A percentile compares a stretch with the other conserved stretches of the same genome.
Evolutionary conservation across 371 early-diverging fungal species (phyloP).

Genomic region (Coemansia sp.): DNA sequence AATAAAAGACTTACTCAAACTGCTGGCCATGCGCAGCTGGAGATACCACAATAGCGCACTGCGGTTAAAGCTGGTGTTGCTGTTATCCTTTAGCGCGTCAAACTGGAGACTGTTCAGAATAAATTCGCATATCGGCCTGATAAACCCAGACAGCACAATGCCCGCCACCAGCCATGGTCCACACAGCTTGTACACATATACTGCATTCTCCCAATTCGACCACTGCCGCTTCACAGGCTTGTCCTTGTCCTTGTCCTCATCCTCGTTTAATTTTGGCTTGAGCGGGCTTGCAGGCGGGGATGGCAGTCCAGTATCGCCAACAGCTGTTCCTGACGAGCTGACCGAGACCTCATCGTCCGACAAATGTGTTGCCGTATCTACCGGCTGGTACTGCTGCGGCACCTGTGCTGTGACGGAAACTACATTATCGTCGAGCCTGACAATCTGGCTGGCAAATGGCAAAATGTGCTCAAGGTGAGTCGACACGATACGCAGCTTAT

Average conservation of each 20-base stretch:
- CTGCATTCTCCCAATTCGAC: slow-evolving; percentile 17
- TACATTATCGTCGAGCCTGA: slow-evolving; percentile 61
- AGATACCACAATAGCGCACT: slow-evolving; percentile 13
- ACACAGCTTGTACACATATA: slow-evolving; percentile 5
- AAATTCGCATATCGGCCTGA: slow-evolving; percentile 8
- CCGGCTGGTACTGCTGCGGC: slow-evolving; percentile 5
- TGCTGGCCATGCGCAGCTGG: slow-evolving; percentile 8
- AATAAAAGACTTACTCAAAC: neutral
- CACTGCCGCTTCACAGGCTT: neutral
- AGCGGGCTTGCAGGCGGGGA: neutral
- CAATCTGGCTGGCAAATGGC: slow-evolving; percentile 58
- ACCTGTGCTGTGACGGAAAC: slow-evolving; percentile 13
- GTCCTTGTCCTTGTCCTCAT: neutral
- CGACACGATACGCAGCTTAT: slow-evolving; percentile 56
- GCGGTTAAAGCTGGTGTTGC: neutral
- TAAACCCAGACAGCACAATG: slow-evolving; percentile 11
- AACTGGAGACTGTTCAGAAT: slow-evolving; percentile 14
- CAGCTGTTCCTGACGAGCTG: neutral
- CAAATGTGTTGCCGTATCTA: neutral
- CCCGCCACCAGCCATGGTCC: slow-evolving; percentile 6
- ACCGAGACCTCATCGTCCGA: neutral
- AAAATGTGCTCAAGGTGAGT: slow-evolving; percentile 57
- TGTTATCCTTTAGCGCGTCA: slow-evolving; percentile 13
- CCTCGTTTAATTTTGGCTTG: neutral
- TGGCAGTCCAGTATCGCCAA: neutral